Percentiles rank a stretch among this genome's conserved stretches.
Conservation (phyloP, 768 basidiomycete species). For the Pholiota molesta region DNA sequence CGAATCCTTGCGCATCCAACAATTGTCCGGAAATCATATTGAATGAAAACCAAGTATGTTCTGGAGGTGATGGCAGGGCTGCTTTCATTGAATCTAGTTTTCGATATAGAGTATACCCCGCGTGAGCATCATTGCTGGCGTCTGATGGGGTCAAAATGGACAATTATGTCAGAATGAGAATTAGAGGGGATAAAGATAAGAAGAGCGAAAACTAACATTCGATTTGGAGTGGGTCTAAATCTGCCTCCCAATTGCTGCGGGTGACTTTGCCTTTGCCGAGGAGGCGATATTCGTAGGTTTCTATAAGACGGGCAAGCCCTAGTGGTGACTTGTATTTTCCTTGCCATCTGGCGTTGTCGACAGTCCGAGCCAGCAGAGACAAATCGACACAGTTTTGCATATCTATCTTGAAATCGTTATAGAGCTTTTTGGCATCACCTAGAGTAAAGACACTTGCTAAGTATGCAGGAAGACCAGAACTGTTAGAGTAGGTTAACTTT, state of each 20-base stretch:
- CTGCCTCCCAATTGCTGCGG: conserved; percentile 71
- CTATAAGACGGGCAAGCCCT: conserved; percentile 67
- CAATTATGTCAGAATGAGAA: background rate
- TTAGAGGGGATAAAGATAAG: conserved; percentile 7
- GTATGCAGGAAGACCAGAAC: conserved; percentile 10
- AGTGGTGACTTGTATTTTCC: conserved; percentile 64
- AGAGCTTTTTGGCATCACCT: conserved; percentile 75
- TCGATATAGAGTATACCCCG: conserved; percentile 57
- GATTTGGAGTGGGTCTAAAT: conserved; percentile 47
- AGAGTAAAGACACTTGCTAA: conserved; percentile 15
- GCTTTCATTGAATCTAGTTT: conserved; percentile 47
- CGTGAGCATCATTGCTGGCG: conserved; percentile 73
- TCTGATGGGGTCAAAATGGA: conserved; percentile 40
- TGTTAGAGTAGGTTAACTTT: conserved; percentile 43
- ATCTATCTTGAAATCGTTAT: conserved; percentile 47
- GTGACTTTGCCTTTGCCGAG: conserved; percentile 64
- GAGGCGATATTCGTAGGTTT: conserved; percentile 54
- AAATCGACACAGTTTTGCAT: conserved; percentile 67
- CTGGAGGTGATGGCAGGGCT: conserved; percentile 34
- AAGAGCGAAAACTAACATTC: conserved; percentile 52
- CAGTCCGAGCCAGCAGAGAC: conserved; percentile 66
- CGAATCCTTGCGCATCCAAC: conserved; percentile 42
- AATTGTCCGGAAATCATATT: conserved; percentile 50
- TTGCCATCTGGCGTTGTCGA: conserved; percentile 74
- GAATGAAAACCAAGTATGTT: conserved; percentile 58